These are phyloP conservation scores for Penicillium sp. DNA, from an alignment of 2,329 filamentous ascomycete species.

Conservation along the genomic window DNA sequence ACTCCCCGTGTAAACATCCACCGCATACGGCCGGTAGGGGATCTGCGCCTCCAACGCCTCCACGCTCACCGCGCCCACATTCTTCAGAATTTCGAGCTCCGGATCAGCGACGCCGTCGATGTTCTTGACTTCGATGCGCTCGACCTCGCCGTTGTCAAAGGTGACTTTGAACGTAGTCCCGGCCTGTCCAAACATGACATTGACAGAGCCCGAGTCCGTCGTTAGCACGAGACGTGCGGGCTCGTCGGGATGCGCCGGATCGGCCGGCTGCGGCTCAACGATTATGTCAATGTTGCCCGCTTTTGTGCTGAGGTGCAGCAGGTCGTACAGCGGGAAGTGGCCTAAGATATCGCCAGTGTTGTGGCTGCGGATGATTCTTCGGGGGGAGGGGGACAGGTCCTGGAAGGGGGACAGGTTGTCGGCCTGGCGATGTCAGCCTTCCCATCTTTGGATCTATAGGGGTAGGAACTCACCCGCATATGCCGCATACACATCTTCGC, in stretches of 20 bases:
- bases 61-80: not conserved
- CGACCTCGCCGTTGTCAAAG: conserved; percentile 1
- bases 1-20: conserved; percentile 24
- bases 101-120: conserved; percentile 2
- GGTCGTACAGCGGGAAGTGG: conserved; percentile 29
- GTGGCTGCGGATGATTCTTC: conserved; percentile 21
- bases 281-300: conserved; percentile 27
- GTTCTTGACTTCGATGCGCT: too few relatives aligned
- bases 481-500: conserved; percentile 2
- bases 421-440: not conserved
- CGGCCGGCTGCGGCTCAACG: conserved; percentile 30
- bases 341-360: conserved; percentile 22
- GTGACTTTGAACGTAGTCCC: not conserved
- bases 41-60: not conserved
- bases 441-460: not conserved
- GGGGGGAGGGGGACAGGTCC: not conserved
- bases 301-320: conserved; percentile 27
- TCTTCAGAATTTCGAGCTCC: conserved; percentile 1
- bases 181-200: conserved; percentile 21
- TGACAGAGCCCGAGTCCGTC: conserved; percentile 24
- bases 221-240: conserved; percentile 26
- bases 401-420: not conserved
- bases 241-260: conserved; percentile 21
- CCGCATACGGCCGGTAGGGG: conserved; percentile 22
- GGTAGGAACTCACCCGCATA: not conserved